These are phyloP conservation scores for Fusarium xylarioides DNA, from an alignment of 2,329 filamentous ascomycete species.

Conservation along the genomic window DNA sequence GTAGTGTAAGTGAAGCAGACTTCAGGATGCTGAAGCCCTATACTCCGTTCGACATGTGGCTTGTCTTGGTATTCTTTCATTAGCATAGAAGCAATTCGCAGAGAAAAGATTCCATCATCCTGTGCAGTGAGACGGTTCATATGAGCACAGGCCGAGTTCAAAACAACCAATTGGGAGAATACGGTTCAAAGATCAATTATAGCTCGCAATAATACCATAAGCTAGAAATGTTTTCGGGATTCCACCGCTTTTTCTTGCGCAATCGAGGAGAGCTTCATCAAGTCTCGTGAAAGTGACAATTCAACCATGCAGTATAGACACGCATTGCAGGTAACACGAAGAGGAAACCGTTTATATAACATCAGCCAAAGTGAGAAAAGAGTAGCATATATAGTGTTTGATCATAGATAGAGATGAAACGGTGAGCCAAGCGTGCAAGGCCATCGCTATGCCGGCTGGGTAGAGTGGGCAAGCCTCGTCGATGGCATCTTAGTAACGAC, in stretches of 20 bases:
- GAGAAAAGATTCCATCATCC: neutral
- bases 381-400: accelerated
- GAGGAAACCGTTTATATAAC: neutral
- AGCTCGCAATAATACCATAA: neutral
- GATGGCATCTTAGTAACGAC: neutral
- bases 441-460: neutral
- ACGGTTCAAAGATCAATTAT: neutral
- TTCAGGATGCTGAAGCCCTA: neutral
- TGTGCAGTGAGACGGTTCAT: neutral
- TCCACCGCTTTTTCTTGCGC: neutral
- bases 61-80: neutral
- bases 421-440: neutral
- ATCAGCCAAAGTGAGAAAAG: too few relatives aligned
- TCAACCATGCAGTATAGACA: neutral
- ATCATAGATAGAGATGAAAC: neutral
- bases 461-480: too few relatives aligned
- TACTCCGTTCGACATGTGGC: neutral
- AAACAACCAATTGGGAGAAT: neutral
- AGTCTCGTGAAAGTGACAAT: neutral
- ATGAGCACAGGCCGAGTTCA: neutral
- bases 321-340: neutral
- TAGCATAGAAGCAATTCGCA: neutral
- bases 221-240: too few relatives aligned
- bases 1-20: neutral
- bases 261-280: neutral